A percentile compares a stretch with the other conserved stretches of the same genome.
These are phyloP conservation scores for Acanthamoeba divionensis DNA, from an alignment of 208 protist genomes.

Conservation along the genomic window DNA sequence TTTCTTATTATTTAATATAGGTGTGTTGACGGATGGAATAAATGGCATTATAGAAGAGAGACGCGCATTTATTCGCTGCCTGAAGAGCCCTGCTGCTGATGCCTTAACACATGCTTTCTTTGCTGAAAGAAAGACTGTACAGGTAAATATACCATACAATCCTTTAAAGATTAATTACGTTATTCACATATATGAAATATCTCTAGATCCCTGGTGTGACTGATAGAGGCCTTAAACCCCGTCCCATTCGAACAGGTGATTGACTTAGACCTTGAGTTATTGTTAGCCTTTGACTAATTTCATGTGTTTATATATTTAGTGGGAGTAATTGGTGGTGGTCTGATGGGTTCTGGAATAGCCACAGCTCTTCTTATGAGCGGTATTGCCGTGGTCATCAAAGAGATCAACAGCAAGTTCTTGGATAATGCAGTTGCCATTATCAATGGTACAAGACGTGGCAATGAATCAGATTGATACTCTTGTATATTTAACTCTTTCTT, in stretches of 20 bases:
- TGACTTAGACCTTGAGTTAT: not conserved
- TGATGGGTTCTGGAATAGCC: conserved; percentile 83
- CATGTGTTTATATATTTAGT: too few relatives aligned
- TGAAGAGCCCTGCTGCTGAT: conserved; percentile 68
- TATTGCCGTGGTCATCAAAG: conserved; percentile 81
- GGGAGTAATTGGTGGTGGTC: conserved; percentile 84
- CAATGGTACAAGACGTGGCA: not conserved
- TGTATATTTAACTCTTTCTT: too few relatives aligned
- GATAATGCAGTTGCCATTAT: conserved; percentile 59
- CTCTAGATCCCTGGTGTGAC: not conserved
- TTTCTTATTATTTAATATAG: not conserved
- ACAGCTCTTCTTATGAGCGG: conserved; percentile 76
- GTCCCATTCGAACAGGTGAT: not conserved
- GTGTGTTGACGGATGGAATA: not conserved
- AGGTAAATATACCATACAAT: too few relatives aligned
- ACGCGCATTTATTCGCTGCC: conserved; percentile 71
- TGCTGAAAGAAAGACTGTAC: conserved; percentile 65
- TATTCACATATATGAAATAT: too few relatives aligned
- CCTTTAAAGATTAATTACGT: too few relatives aligned
- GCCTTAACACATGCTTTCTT: conserved; percentile 84
- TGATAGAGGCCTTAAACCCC: not conserved
- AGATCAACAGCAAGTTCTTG: conserved; percentile 72
- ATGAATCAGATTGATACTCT: too few relatives aligned
- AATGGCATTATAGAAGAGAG: conserved; percentile 72
- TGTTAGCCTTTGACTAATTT: not conserved